These are phyloP conservation scores for Pseudogymnoascus sp. DNA, from an alignment of 2,329 filamentous ascomycete genomes.

Conservation along the genomic window DNA sequence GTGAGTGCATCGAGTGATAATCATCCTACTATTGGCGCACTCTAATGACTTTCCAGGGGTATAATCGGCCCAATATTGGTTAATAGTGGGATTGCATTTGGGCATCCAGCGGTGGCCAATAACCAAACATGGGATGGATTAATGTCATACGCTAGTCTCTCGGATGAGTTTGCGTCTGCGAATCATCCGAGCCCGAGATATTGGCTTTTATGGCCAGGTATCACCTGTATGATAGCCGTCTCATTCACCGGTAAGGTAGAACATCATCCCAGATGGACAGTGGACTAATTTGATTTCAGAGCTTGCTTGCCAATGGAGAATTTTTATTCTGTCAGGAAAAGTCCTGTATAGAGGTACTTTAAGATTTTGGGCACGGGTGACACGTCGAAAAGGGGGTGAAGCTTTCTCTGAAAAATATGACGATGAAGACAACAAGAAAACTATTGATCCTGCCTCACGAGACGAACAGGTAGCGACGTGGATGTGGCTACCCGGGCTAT, in stretches of 20 bases:
- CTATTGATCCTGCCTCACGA: background rate
- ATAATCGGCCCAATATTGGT: constrained; percentile 4
- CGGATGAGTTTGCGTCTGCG: background rate
- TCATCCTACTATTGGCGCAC: too few relatives aligned
- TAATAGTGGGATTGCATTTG: constrained; percentile 3
- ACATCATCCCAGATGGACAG: background rate
- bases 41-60: background rate
- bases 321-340: background rate
- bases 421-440: background rate
- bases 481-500: background rate
- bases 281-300: background rate
- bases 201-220: background rate
- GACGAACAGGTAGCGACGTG: background rate
- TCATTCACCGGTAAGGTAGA: background rate
- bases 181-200: background rate
- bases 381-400: background rate
- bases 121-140: background rate
- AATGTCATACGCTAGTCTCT: constrained; percentile 1
- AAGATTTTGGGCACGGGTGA: background rate
- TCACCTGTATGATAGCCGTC: constrained; percentile 1
- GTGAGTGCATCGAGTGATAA: background rate
- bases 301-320: constrained; percentile 6
- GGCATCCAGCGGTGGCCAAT: background rate
- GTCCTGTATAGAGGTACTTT: background rate
- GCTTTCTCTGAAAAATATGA: background rate